Conservation (phyloP, 148 eudicot genomes). For the Vaccinium macrocarpon region DNA sequence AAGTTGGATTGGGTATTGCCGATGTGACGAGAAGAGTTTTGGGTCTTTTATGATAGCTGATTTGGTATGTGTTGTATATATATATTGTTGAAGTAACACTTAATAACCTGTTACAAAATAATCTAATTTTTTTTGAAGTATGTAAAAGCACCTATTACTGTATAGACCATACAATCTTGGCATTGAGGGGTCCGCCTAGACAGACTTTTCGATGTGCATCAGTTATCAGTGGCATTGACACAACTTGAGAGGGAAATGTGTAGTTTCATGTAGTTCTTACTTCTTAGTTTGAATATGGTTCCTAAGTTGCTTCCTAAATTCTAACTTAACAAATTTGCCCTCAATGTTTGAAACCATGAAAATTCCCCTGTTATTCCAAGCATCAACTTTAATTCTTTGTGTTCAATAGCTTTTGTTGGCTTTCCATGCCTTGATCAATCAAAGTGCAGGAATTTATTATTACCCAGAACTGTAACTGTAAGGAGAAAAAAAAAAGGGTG, state of each 20-base stretch:
- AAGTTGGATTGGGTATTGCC: background rate
- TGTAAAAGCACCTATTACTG: background rate
- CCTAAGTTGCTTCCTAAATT: background rate
- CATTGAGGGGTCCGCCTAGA: background rate
- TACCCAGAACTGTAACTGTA: background rate
- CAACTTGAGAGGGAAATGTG: background rate
- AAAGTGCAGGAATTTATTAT: background rate
- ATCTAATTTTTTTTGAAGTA: background rate
- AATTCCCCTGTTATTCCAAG: background rate
- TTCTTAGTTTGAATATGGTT: background rate
- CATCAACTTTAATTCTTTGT: background rate
- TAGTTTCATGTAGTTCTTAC: background rate
- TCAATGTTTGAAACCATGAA: background rate
- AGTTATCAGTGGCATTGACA: background rate
- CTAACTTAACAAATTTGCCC: background rate
- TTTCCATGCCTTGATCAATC: background rate
- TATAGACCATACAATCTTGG: background rate
- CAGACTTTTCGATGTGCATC: background rate
- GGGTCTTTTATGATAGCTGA: background rate
- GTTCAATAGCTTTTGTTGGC: background rate
- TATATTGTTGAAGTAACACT: background rate
- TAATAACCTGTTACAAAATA: background rate
- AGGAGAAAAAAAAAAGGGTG: background rate
- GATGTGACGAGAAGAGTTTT: background rate
- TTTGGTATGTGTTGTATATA: background rate